Evolutionary conservation across 1,284 basidiomycete species (phyloP), one percentile per base, ranked within the genome.

Genomic region (Ceratobasidium sp.): DNA sequence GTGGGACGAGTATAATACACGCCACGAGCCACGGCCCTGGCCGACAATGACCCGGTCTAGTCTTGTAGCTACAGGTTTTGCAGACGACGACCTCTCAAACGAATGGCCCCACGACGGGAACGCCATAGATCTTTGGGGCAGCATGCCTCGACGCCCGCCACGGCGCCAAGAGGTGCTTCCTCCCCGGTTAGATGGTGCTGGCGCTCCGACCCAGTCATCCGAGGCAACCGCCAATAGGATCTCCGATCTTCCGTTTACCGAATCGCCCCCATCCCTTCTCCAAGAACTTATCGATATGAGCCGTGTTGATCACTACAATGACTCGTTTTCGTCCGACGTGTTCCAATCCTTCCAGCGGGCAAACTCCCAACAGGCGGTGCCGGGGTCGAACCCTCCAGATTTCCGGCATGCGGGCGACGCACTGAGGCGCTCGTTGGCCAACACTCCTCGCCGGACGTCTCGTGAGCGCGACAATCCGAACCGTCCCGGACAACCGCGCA

Each of bases 191-290:
- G 16, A 21, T 12, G 54, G 49, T 12, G 30, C 21, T n/a, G 25
- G 11, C 25, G 16, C 42, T 9, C 28, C 56, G 54, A 38, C 16
- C 9, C 56, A 58, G n/a, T 59, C 23, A 11, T 21, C 40, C 21
- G 66, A 49, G 18, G n/a, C 46, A 5, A 23, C 21, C 49, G 25
- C 40, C 48, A 23, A 25, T 16, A 51, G 36, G 7, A 54, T 51
- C 16, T 36, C 53, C 23, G 66, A 56, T 28, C 36, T 59, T 14
- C 42, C 54, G 16, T 48, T 70, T 49, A 42, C 66, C 1, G 66
- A 70, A n/a, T 70, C 66, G 5, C 66, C 66, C 16, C 66, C 66
- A n/a, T 70, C 66, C 12, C n/a, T 56, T 9, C 54, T 70, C n/a
- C 42, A 70, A 70, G 66, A 59, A 36, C 33, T 59, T 23, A 62